phyloP scores from a whole-genome alignment of 192 early-diverging fungal genomes.

The Backusella tarrabulga region DNA sequence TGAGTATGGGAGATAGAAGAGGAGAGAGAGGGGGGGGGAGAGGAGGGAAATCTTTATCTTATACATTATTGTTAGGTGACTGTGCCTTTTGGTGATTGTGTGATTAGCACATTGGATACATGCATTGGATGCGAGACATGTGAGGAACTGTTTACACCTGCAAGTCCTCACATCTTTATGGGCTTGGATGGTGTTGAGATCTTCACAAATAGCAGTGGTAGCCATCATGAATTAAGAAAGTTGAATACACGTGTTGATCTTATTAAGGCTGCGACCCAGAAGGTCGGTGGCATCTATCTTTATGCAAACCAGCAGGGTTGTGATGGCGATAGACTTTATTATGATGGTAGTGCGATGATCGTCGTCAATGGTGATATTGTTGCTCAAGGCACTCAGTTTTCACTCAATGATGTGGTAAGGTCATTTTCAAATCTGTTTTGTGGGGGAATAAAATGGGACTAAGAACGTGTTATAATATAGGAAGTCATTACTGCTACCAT shows the following conservation, averaged over 20 bases:
- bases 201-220: constrained; percentile 93
- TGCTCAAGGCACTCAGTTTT: constrained; percentile 91
- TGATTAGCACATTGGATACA: constrained; percentile 81
- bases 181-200: constrained; percentile 96
- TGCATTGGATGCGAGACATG: constrained; percentile 93
- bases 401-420: constrained; percentile 83
- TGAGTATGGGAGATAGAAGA: background rate
- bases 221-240: constrained; percentile 97
- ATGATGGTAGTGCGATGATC: constrained; percentile 93
- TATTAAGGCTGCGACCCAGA: constrained; percentile 85
- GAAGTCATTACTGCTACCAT: constrained; percentile 92
- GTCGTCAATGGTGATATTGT: constrained; percentile 86
- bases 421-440: background rate
- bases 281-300: constrained; percentile 93
- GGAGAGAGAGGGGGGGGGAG: too few species aligned
- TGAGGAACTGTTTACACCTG: constrained; percentile 96
- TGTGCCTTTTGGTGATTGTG: constrained; percentile 89
- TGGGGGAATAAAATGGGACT: background rate
- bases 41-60: background rate
- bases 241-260: constrained; percentile 83
- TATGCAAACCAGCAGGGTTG: constrained; percentile 98
- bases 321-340: constrained; percentile 97
- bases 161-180: constrained; percentile 93
- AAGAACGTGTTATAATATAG: constrained; percentile 27
- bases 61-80: constrained; percentile 36